These are phyloP conservation scores for Lactifluus volemus DNA, from an alignment of 768 basidiomycete genomes.

Conservation along the genomic window DNA sequence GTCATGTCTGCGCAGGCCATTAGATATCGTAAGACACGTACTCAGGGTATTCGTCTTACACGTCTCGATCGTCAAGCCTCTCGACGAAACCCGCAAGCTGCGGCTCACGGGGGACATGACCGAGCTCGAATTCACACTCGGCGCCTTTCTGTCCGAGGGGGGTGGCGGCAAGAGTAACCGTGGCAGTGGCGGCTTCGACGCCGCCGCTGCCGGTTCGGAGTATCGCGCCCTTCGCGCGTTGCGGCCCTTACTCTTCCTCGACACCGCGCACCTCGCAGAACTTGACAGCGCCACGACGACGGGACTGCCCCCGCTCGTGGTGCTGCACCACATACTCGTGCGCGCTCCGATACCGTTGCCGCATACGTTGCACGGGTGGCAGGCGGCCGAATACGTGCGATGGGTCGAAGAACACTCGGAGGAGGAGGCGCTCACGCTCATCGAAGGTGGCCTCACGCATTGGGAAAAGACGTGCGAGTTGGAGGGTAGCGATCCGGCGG, in stretches of 20 bases:
- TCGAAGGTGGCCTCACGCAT: slow-evolving; percentile 69
- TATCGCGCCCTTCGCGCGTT: slow-evolving; percentile 80
- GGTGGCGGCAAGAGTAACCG: slow-evolving; percentile 39
- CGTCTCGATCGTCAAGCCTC: slow-evolving; percentile 84
- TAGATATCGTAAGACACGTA: slow-evolving; percentile 61
- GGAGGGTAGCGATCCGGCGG: slow-evolving; percentile 38
- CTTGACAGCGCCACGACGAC: slow-evolving; percentile 45
- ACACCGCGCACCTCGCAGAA: slow-evolving; percentile 59
- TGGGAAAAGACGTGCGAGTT: slow-evolving; percentile 69
- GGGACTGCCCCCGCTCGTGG: slow-evolving; percentile 78
- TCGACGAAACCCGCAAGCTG: slow-evolving; percentile 89
- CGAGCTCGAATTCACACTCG: slow-evolving; percentile 87
- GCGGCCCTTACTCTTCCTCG: slow-evolving; percentile 85
- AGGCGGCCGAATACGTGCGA: slow-evolving; percentile 90
- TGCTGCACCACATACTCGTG: slow-evolving; percentile 88
- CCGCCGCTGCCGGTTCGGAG: slow-evolving; percentile 71
- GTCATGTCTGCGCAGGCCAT: slow-evolving; percentile 15
- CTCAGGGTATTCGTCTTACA: slow-evolving; percentile 87
- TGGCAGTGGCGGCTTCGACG: slow-evolving; percentile 52
- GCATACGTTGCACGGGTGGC: slow-evolving; percentile 87
- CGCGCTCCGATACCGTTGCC: slow-evolving; percentile 81
- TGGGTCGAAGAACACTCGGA: slow-evolving; percentile 91
- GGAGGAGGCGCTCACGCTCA: slow-evolving; percentile 67
- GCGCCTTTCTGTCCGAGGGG: slow-evolving; percentile 59
- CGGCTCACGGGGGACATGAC: slow-evolving; percentile 96